Evolutionary conservation across 768 basidiomycete genomes (phyloP).

Genomic region (Lactifluus piperatus): DNA sequence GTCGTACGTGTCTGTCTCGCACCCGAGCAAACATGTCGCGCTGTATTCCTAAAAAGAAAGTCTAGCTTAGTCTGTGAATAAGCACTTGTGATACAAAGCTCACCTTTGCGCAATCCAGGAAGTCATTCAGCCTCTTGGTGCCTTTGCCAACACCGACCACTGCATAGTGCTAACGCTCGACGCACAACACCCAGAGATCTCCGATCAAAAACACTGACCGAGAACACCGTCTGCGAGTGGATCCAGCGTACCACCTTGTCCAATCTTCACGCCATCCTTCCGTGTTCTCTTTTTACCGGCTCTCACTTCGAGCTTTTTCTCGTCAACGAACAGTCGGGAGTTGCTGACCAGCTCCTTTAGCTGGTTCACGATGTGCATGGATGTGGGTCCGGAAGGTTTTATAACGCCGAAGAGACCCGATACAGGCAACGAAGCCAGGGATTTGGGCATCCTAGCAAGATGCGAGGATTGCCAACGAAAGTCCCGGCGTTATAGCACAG

Average conservation of each 20-base stretch:
- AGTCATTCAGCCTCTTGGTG: conserved; percentile 77
- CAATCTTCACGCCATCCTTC: conserved; percentile 60
- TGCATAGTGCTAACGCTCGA: conserved; percentile 26
- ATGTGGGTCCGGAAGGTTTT: conserved; percentile 90
- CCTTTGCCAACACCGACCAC: conserved; percentile 86
- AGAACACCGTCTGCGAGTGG: conserved; percentile 94
- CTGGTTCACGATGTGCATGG: conserved; percentile 83
- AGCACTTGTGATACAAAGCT: conserved; percentile 1
- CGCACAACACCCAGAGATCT: neutral
- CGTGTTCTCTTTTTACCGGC: conserved; percentile 38
- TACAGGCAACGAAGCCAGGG: conserved; percentile 42
- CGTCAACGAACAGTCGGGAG: conserved; percentile 71
- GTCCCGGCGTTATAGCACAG: too few species aligned
- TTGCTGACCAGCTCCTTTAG: conserved; percentile 71
- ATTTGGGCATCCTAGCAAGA: conserved; percentile 1
- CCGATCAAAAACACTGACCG: conserved; percentile 39
- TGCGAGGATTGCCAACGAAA: neutral
- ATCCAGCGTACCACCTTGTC: conserved; percentile 93
- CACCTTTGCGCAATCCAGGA: conserved; percentile 88
- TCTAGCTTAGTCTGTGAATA: neutral
- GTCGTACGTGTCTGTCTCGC: conserved; percentile 93
- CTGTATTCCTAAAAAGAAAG: conserved; percentile 63
- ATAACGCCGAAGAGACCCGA: conserved; percentile 80
- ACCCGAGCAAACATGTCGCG: conserved; percentile 85
- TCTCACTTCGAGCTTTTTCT: conserved; percentile 43